Evolutionary conservation across 2,329 filamentous ascomycete genomes (phyloP).

Genomic region (Botrytis sinoallii): DNA sequence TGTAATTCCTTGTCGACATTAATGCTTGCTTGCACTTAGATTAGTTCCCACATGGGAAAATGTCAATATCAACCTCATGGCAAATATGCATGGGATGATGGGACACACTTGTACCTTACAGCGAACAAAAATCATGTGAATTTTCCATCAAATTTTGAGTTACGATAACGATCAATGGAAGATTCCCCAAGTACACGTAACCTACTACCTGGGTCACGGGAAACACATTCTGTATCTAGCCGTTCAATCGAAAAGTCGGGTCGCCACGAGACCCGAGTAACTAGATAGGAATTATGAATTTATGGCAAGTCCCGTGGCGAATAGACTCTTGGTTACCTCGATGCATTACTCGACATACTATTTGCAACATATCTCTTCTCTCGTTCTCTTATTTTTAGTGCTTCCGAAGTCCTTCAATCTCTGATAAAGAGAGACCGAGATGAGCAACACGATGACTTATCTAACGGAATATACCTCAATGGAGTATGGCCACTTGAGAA

Average conservation of each 20-base stretch:
- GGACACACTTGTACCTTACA: constrained; percentile 23
- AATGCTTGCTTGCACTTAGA: constrained; percentile 20
- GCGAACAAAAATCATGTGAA: constrained; percentile 19
- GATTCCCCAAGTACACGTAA: neutral
- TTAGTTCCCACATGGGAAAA: constrained; percentile 25
- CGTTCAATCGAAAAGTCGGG: constrained; percentile 16
- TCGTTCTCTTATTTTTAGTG: neutral
- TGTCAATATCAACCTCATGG: constrained; percentile 31
- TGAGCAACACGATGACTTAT: constrained; percentile 13
- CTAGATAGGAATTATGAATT: neutral
- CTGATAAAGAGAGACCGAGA: constrained; percentile 7
- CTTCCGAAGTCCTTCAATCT: constrained; percentile 17
- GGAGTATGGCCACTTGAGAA: neutral
- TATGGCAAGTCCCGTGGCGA: constrained; percentile 14
- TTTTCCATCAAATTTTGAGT: neutral
- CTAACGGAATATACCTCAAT: neutral
- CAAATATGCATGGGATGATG: constrained; percentile 12
- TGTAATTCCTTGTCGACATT: constrained; percentile 18
- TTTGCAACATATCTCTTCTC: neutral
- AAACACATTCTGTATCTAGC: constrained; percentile 16
- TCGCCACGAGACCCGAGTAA: constrained; percentile 16
- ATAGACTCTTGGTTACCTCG: constrained; percentile 9
- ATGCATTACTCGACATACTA: constrained; percentile 8
- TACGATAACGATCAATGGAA: neutral
- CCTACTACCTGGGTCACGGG: constrained; percentile 21